phyloP scores from a whole-genome alignment of 139 green algal species.

The Diplosphaera chodatii region DNA sequence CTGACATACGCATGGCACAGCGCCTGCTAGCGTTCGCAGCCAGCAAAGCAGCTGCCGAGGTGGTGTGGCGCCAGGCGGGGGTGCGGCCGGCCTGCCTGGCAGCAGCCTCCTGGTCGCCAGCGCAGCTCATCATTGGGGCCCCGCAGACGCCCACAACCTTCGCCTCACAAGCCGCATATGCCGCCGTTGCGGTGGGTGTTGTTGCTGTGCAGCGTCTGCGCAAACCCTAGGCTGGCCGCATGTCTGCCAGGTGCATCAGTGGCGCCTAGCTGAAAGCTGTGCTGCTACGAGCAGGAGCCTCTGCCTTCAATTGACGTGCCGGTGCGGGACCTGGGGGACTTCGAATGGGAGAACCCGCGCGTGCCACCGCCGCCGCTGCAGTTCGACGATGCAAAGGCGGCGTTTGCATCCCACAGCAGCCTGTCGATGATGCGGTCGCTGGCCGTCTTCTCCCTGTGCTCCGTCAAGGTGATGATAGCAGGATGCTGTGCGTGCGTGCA shows the following conservation, averaged over 20 bases:
- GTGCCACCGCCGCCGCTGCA: slow-evolving; percentile 12
- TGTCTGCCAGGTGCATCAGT: too few relatives aligned
- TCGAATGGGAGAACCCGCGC: not conserved
- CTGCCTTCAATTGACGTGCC: not conserved
- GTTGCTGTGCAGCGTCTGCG: too few relatives aligned
- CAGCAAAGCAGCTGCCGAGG: not conserved
- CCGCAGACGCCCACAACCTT: not conserved
- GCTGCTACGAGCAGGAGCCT: not conserved
- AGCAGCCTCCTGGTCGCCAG: not conserved
- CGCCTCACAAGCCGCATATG: not conserved
- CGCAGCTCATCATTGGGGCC: not conserved
- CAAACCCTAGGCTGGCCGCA: too few relatives aligned
- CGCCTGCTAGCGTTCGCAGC: not conserved
- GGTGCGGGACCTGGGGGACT: not conserved
- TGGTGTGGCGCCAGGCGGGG: not conserved
- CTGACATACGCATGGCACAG: not conserved
- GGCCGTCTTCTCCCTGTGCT: slow-evolving; percentile 35
- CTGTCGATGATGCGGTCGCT: slow-evolving; percentile 32
- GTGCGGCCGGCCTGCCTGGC: not conserved
- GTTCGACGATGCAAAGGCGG: slow-evolving; percentile 28
- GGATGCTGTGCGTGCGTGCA: not conserved
- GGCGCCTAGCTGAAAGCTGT: too few relatives aligned
- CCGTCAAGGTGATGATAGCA: slow-evolving; percentile 9
- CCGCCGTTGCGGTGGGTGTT: not conserved
- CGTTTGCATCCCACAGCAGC: slow-evolving; percentile 34